A percentile compares a stretch with the other conserved stretches of the same genome.
Evolutionary conservation across 305 asterid species (phyloP).

Genomic region (Fraxinus floribunda): DNA sequence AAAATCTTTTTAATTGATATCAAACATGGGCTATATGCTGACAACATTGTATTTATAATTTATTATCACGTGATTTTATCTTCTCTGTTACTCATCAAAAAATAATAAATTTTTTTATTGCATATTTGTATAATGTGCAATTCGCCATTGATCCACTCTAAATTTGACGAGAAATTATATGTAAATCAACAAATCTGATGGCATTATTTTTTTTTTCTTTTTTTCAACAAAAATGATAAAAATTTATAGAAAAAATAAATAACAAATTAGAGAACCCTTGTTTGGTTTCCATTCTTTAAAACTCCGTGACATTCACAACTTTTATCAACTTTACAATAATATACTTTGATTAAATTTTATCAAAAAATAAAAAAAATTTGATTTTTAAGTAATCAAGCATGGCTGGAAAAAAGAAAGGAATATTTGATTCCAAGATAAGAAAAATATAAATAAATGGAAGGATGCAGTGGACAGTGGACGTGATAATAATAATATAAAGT

Average conservation of each 20-base stretch:
- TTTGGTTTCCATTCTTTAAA: too few species aligned
- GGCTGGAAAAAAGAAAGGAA: background rate
- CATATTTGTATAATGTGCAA: background rate
- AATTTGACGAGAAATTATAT: too few species aligned
- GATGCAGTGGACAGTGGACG: background rate
- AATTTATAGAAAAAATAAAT: too few species aligned
- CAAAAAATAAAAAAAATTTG: too few species aligned
- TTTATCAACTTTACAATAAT: too few species aligned
- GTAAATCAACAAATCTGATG: background rate
- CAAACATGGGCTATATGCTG: background rate
- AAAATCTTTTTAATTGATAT: too few species aligned
- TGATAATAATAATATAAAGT: background rate
- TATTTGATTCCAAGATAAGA: background rate
- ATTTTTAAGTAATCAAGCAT: too few species aligned
- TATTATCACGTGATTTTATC: background rate
- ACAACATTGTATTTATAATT: background rate
- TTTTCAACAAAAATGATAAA: too few species aligned
- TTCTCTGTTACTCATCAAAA: background rate
- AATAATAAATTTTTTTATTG: background rate
- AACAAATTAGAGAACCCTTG: too few species aligned
- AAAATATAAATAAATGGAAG: background rate
- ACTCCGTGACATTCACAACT: too few species aligned
- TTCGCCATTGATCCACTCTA: background rate
- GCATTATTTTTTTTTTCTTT: background rate
- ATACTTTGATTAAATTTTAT: too few species aligned